Base-by-base conservation (phyloP, 176 grass and related monocot species). In the Triticum urartu region DNA sequence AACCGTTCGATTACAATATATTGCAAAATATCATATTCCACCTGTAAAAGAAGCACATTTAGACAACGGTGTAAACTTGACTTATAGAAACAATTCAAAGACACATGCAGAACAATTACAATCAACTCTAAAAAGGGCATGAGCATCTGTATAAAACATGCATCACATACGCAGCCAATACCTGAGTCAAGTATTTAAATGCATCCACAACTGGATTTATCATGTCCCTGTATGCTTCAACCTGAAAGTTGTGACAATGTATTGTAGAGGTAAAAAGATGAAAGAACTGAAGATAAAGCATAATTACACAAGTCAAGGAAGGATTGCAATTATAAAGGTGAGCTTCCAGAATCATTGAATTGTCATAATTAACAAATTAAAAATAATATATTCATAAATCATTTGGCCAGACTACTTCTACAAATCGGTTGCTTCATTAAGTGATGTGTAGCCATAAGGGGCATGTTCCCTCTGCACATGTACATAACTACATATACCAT, bases 141-240 rank as follows among this genome's bases (percentile, higher is more conserved):
- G 24, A 25, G 7, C 39, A 48, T 25, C 84, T 85, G 35, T 56
- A 86, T 22, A 80, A 84, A 84, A 80, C 65, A 84, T 50, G 75
- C 38, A 80, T 80, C 25, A 81, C 74, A 86, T 47, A 33, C 7
- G 65, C 12, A 9, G 36, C 50, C 26, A 60, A 81, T 90, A 99
- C 97, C 97, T 99, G 97, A 79, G 94, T 99, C 85, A 99, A 86
- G 90, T 99, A 99, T 92, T 99, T 99, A 84, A 99, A 99, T 87
- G 97, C 97, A 94, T 99, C 97, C 26, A 99, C 97, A 64, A 99
- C 94, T 65, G 97, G 97, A 52, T 85, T 92, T 87, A 99, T 99
- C 97, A 99, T 99, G 86, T 99, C 97, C 89, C 87, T 95, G 81
- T 99, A 99, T 38, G 97, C 97, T 90, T 99, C 97, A 39, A 99